Base-by-base conservation (phyloP, 192 early-diverging fungal species). In the Haplosporangium gracile region DNA sequence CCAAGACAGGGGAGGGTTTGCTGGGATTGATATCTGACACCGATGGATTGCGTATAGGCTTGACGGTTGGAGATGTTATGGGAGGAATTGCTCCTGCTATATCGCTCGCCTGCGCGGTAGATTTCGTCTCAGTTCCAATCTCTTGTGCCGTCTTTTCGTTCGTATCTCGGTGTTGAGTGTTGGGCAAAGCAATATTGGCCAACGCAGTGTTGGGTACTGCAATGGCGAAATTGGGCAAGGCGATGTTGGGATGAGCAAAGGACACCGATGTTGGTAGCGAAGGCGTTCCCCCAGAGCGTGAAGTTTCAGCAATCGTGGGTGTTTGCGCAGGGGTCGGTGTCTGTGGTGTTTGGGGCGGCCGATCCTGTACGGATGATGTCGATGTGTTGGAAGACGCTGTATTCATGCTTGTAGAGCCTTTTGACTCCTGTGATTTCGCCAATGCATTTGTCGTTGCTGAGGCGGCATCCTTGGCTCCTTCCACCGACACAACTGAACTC, bases 311-410 rank as follows among this genome's bases (percentile, higher is more conserved):
- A 36, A 75, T 57, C 1, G 74, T 81, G 11, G 79, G 84, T 6
- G 84, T 86, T 49, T 76, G 79, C 22, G 84, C 79, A 10, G 84
- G 79, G 0, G 84, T 86, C 24, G 84, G 84, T 0, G 84, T 78
- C 40, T 86, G 84, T 16, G 79, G 84, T 5, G 84, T 78, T 34
- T 86, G 84, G 22, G 76, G 79, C 10, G 63, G 79, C 15, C 45
- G 9, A 47, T 77, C 74, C 11, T 70, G 82, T 2, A 72, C 18
- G 32, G 60, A 13, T 42, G 77, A 74, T 36, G 65, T n/a, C n/a
- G 63, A 32, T 11, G 42, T 6, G 7, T 40, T 75, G 6, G 72
- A 24, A 39, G 51, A 11, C 7, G 76, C 36, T 11, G 65, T 53
- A 36, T 51, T 55, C 72, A 78, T 16, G 63, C 7, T 26, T n/a